phyloP scores from a whole-genome alignment of 2,329 filamentous ascomycete genomes.

The Coniochaeta sp. region DNA sequence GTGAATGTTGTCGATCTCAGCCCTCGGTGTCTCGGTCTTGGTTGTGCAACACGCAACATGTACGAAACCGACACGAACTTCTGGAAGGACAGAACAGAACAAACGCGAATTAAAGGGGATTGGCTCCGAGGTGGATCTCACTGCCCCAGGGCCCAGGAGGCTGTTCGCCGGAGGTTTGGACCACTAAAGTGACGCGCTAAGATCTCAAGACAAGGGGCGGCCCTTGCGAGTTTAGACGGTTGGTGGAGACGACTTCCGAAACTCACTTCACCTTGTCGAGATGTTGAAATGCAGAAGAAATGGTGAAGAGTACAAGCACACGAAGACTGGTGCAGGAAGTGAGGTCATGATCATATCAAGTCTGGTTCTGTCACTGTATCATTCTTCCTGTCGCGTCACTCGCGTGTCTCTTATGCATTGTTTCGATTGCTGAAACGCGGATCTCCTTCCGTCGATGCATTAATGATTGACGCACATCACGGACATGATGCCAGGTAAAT shows the following conservation, averaged over 20 bases:
- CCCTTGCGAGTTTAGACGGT: neutral
- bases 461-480: neutral
- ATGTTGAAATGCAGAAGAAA: neutral
- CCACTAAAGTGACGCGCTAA: neutral
- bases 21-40: neutral
- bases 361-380: neutral
- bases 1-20: neutral
- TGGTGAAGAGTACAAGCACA: neutral
- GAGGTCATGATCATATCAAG: neutral
- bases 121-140: neutral
- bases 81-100: neutral
- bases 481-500: neutral
- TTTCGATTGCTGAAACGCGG: constrained; percentile 1
- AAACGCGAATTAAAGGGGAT: constrained; percentile 2
- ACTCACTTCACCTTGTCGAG: neutral
- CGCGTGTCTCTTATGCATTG: neutral
- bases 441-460: neutral
- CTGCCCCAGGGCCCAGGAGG: neutral
- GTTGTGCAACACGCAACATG: neutral
- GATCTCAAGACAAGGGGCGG: neutral
- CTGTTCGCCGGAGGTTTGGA: neutral
- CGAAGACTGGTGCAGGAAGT: neutral
- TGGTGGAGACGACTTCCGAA: neutral
- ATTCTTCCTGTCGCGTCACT: neutral
- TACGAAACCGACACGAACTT: constrained; percentile 1